Evolutionary conservation across 1,284 basidiomycete species (phyloP), one percentile per base, ranked within the genome.

Genomic region (Phylloboletellus chloephorus): DNA sequence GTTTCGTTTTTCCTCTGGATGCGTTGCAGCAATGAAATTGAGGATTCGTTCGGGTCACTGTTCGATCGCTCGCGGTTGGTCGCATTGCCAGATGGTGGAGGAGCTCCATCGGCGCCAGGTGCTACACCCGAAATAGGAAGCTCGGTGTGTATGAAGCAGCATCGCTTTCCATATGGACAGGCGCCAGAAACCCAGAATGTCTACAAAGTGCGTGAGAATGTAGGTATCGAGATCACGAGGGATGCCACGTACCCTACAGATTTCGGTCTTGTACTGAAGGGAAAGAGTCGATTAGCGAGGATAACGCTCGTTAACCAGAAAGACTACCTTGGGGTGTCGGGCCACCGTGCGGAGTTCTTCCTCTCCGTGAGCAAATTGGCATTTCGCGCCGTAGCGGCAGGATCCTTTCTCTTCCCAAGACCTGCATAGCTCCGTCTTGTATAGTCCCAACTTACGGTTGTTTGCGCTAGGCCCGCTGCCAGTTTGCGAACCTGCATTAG

Each of bases 391-490:
- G 54, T 94, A 94, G 31, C 88, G 74, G 63, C 91, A 94, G n/a
- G 72, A 69, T 2, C 89, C 88, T 58, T 90, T 91, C 66, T 94
- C 90, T 61, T 92, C 90, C 89, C 90, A 94, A 60, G 88, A 91
- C 48, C 90, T 72, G 65, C 90, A 94, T 24, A 93, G 55, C 60
- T 94, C 90, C 0, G 91, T 94, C 73, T 94, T 94, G 73, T 93
- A 94, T 34, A 93, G 60, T 16, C 85, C 87, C 23, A 88, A 64
- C 67, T 94, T 94, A 51, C 86, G 74, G 57, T 92, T 93, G 64
- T 89, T 91, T 4, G 87, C 82, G 47, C 85, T 89, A 7, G 88
- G 88, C 0, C 88, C 88, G 37, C 67, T 64, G 25, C 61, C 59
- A 11, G 41, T 56, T 33, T 63, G 60, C 13, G 55, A 57, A 31